Base-by-base conservation (phyloP, 495 filamentous ascomycete species). In the Glonium stellatum region DNA sequence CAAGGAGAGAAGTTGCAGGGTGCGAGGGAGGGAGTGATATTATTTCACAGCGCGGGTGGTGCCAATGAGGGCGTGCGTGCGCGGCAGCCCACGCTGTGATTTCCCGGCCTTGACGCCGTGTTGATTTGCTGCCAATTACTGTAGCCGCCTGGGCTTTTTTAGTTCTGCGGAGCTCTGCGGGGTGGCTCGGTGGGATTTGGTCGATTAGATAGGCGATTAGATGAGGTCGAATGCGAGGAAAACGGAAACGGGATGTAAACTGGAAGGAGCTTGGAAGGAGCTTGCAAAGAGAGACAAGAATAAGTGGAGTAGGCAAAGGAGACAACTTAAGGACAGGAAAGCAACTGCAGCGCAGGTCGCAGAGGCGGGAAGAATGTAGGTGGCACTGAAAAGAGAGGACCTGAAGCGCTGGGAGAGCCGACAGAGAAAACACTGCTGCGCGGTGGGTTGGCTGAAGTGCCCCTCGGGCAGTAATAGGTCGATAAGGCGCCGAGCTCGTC, bases 321-420 rank as follows among this genome's bases (percentile, higher is more conserved):
- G 27, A 54, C 37, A 57, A 55, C 58, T 68, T 67, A 65, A 64
- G 59, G 65, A 62, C 52, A 65, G 65, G 59, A 31, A 18, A 25
- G 48, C 48, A 23, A 2, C 25, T 37, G 53, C 25, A 23, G 15
- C 19, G 23, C 37, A 55, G 31, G 36, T 12, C 15, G 37, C 34
- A 39, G 53, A 55, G 31, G 34, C 37, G 53, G 23, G 31, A 22
- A 55, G 5, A 55, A 42, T 37, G 53, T 55, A 5, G 37, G 23
- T 22, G 25, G 53, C 23, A 37, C 11, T 11, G 53, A 37, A 37
- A 36, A 21, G 52, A 54, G 52, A 54, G 27, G 48, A 52, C 12
- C 18, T 37, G 34, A 55, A 42, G 53, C 48, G 48, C 53, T 55
- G 53, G 31, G 19, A 21, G 34, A 37, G n/a, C n/a, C 18, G 52